phyloP scores from a whole-genome alignment of 306 rosid species.

The Medicago lupulina region DNA sequence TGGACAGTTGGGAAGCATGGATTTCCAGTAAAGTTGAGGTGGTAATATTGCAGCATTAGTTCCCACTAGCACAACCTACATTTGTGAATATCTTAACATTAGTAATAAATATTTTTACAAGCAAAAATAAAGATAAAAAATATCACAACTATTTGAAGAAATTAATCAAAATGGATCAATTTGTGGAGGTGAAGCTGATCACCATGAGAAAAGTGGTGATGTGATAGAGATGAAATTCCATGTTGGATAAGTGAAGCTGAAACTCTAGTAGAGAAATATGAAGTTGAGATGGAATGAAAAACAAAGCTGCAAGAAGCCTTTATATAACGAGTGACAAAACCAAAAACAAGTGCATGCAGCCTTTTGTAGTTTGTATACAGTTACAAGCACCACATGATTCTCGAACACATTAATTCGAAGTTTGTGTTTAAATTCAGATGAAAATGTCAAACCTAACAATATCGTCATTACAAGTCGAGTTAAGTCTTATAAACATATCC shows the following conservation, averaged over 20 bases:
- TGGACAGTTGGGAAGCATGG: neutral
- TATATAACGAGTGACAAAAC: neutral
- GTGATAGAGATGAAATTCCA: conserved; percentile 53
- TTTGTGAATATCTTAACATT: neutral
- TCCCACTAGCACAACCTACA: neutral
- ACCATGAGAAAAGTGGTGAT: conserved; percentile 56
- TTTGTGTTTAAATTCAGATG: too few species aligned
- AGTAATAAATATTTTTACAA: neutral
- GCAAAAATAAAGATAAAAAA: neutral
- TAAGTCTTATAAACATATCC: too few species aligned
- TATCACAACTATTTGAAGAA: neutral
- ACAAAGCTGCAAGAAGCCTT: neutral
- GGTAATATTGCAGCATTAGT: neutral
- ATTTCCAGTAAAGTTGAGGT: neutral
- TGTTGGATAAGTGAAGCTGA: conserved; percentile 28
- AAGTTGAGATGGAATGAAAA: neutral
- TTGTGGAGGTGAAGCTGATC: conserved; percentile 31
- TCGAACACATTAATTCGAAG: too few species aligned
- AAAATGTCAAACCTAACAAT: too few species aligned
- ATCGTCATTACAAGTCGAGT: too few species aligned
- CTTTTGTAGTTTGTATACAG: too few species aligned
- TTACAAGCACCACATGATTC: too few species aligned
- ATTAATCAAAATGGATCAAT: neutral
- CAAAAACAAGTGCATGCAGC: too few species aligned
- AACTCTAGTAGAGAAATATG: neutral